Percentiles rank a stretch among this genome's conserved stretches.
Conservation (phyloP, 768 basidiomycete species). For the Cantharellus anzutake region DNA sequence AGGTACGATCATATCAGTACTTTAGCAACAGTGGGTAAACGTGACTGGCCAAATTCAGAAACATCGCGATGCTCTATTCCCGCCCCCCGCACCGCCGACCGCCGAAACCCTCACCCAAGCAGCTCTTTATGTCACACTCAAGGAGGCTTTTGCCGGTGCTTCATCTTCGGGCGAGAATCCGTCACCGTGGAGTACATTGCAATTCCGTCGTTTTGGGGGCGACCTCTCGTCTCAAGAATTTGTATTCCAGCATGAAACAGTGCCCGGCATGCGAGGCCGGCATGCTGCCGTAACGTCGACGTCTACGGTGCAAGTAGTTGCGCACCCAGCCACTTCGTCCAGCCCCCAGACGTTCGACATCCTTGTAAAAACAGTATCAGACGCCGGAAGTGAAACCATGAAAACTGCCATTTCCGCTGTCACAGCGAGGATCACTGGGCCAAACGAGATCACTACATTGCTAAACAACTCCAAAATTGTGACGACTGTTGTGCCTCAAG, state of each 20-base stretch:
- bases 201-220: slow-evolving; percentile 62
- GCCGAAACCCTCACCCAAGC: slow-evolving; percentile 56
- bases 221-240: slow-evolving; percentile 44
- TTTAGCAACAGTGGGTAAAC: not conserved
- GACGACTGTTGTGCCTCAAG: slow-evolving; percentile 63
- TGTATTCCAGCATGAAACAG: slow-evolving; percentile 30
- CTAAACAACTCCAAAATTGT: slow-evolving; percentile 1
- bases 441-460: slow-evolving; percentile 24
- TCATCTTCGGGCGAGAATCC: slow-evolving; percentile 12
- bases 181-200: slow-evolving; percentile 52
- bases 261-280: slow-evolving; percentile 15
- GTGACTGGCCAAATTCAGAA: slow-evolving; percentile 29
- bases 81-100: slow-evolving; percentile 35
- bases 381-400: slow-evolving; percentile 10
- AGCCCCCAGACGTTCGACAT: slow-evolving; percentile 27
- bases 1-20: slow-evolving; percentile 24
- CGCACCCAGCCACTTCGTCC: not conserved
- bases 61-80: slow-evolving; percentile 70
- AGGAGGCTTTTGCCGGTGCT: slow-evolving; percentile 24
- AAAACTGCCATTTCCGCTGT: not conserved
- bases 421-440: slow-evolving; percentile 13
- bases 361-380: slow-evolving; percentile 21
- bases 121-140: slow-evolving; percentile 53
- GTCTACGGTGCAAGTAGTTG: slow-evolving; percentile 21
- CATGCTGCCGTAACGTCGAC: slow-evolving; percentile 20